Evolutionary conservation across 306 rosid genomes (phyloP).

Genomic region (Aeschynomene evenia): DNA sequence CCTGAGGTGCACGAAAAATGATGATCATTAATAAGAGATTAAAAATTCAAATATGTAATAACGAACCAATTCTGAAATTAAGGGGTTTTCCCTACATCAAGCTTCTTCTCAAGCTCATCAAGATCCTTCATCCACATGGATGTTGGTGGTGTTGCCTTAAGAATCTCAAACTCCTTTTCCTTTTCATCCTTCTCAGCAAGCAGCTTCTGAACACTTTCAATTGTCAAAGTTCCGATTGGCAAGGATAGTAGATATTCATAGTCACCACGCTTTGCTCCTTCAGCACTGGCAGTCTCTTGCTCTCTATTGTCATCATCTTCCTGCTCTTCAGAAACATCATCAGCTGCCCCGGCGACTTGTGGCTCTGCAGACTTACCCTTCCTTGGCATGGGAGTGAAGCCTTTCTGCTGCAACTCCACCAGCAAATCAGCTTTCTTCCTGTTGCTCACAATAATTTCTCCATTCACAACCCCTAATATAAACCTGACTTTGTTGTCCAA

Average conservation of each 20-base stretch:
- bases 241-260: constrained; percentile 72
- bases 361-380: constrained; percentile 76
- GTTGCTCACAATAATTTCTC: constrained; percentile 82
- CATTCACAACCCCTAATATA: constrained; percentile 77
- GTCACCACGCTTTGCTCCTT: constrained; percentile 54
- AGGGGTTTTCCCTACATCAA: constrained; percentile 51
- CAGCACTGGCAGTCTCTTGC: constrained; percentile 38
- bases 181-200: constrained; percentile 60
- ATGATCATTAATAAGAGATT: neutral
- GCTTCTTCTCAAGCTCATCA: constrained; percentile 61
- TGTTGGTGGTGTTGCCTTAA: constrained; percentile 62
- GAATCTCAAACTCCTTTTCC: constrained; percentile 53
- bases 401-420: constrained; percentile 76
- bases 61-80: neutral
- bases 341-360: constrained; percentile 85
- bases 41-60: neutral
- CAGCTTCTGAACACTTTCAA: constrained; percentile 75
- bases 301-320: constrained; percentile 56
- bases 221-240: constrained; percentile 79
- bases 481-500: constrained; percentile 86
- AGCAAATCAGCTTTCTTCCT: constrained; percentile 72
- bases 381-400: constrained; percentile 87
- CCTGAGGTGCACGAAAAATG: constrained; percentile 45
- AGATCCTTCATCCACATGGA: constrained; percentile 83
- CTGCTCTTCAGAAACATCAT: constrained; percentile 59